These are phyloP conservation scores for Talaromyces sp. DNA, from an alignment of 2,329 filamentous ascomycete species.

Conservation along the genomic window DNA sequence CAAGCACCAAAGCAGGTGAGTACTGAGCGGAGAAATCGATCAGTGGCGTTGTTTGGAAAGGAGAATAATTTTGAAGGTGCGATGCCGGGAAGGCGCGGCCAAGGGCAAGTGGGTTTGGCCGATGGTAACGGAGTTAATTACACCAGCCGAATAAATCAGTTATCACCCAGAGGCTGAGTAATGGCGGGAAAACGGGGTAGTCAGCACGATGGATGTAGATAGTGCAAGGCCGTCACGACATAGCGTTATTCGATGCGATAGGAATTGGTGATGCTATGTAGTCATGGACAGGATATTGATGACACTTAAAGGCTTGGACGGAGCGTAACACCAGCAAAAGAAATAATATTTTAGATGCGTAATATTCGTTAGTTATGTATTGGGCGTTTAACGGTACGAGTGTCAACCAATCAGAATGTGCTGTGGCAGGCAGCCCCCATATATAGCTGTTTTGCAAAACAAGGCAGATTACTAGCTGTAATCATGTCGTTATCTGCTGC, in stretches of 20 bases:
- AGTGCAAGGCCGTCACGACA: conserved; percentile 7
- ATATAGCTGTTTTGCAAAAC: background rate
- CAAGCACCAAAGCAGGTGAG: background rate
- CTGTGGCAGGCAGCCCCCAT: background rate
- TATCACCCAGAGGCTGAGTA: background rate
- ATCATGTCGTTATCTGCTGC: conserved; percentile 7
- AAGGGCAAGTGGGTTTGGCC: conserved; percentile 7
- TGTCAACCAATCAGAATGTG: background rate
- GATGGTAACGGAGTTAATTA: background rate
- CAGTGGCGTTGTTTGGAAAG: background rate
- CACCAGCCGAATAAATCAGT: background rate
- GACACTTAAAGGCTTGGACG: background rate
- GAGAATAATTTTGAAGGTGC: background rate
- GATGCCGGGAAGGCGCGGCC: conserved; percentile 13
- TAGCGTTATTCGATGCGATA: conserved; percentile 6
- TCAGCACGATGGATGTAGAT: background rate
- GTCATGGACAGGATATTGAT: background rate
- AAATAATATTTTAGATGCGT: conserved; percentile 6
- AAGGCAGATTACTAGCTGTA: conserved; percentile 8
- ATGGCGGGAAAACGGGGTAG: background rate
- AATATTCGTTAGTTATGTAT: conserved; percentile 5
- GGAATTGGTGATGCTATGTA: background rate
- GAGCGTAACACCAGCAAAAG: background rate
- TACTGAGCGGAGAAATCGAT: background rate
- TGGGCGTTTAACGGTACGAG: background rate